These are phyloP conservation scores for Styphnolobium japonicum DNA, from an alignment of 306 rosid species.

Conservation along the genomic window DNA sequence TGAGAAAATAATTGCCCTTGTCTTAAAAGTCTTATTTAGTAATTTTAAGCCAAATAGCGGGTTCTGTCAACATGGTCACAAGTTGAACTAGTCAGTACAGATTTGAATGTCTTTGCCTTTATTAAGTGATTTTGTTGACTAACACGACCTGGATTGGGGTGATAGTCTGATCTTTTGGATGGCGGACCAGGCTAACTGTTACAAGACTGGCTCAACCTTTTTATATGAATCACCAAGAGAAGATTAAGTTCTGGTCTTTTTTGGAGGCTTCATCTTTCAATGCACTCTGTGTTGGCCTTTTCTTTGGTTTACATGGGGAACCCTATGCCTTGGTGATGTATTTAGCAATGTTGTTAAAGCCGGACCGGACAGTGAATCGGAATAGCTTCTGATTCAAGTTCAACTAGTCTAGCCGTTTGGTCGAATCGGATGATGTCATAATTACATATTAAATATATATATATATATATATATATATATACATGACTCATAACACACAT, in stretches of 20 bases:
- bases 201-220: background rate
- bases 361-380: too few species aligned
- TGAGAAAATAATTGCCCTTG: background rate
- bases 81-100: background rate
- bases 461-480: too few species aligned
- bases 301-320: background rate
- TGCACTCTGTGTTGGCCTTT: background rate
- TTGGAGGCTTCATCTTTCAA: background rate
- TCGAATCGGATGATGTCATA: too few species aligned
- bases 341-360: too few species aligned
- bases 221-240: background rate
- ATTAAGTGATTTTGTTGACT: background rate
- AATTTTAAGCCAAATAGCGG: background rate
- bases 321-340: background rate
- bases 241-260: background rate
- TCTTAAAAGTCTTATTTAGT: background rate
- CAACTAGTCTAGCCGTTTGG: too few species aligned
- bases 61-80: background rate
- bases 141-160: background rate
- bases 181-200: background rate
- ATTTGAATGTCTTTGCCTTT: conserved; percentile 2
- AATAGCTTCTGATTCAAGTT: too few species aligned
- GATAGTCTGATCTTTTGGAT: background rate
- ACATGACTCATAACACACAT: too few species aligned
- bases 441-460: too few species aligned